Evolutionary conservation across 106 monocot genomes (phyloP), one percentile per base, ranked within the genome.

Genomic region (Acorus calamus): DNA sequence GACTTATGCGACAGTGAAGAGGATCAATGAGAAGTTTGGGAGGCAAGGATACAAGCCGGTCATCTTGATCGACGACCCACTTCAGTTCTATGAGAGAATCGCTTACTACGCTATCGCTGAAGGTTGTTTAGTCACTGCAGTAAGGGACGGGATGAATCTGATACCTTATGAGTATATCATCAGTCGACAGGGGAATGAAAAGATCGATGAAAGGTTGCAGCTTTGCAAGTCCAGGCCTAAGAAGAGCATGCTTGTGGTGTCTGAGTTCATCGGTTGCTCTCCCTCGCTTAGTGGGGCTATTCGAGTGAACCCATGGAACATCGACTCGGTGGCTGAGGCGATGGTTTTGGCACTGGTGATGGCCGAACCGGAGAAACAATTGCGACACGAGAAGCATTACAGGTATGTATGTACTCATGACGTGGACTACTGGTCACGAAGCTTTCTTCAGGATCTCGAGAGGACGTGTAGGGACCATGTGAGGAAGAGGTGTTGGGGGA

Each of bases 111-210:
- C 69, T 3, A 69, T 81, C 50, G 72, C 81, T 2, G 81, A 81
- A 56, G 76, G 81, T 46, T 81, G 81, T 49, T 73, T 81, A 13
- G 81, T 81, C 4, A 81, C 76, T 61, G 76, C 81, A 56, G 81
- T 81, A n/a, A 73, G 81, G 46, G 81, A 81, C 53, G 81, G 81
- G 46, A 81, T 81, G 81, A 81, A 81, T 66, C 76, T 81, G 2
- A 77, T 81, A 7, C 81, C 81, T 9, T 81, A 81, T 53, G 76
- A 81, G 64, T 81, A 81, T 55, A 81, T 81, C 5, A 66, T 81
- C 62, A 73, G 76, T 57, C 58, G 76, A 4, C 81, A 81, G 57
- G 81, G 73, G 2, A 81, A 73, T 66, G 64, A 72, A 7, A 76
- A 57, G 43, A 55, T 81, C 64, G 59, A 81, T 52, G 9, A 64